Conservation (phyloP, 345 rosid genomes). For the Camelina hispida region DNA sequence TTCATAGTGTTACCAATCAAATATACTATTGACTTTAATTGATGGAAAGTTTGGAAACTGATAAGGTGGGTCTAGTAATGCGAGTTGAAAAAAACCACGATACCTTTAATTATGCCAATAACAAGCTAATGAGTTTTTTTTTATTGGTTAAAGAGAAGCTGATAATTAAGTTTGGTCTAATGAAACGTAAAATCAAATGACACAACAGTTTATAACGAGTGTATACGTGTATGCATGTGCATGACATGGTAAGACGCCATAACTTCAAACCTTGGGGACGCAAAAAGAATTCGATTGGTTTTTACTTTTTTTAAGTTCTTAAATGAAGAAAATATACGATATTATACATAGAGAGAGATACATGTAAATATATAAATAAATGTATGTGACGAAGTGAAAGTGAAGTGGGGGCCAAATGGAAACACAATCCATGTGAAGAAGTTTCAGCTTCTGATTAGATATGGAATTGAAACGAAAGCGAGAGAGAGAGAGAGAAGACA, state of each 20-base stretch:
- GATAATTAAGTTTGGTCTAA: conserved; percentile 23
- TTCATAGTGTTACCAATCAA: conserved; percentile 10
- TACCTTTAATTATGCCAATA: not conserved
- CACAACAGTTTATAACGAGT: conserved; percentile 4
- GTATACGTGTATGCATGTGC: conserved; percentile 45
- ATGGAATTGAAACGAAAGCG: conserved; percentile 39
- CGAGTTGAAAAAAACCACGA: conserved; percentile 19
- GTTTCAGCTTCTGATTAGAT: conserved; percentile 44
- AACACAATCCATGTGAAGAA: conserved; percentile 49
- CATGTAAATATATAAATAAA: conserved; percentile 4
- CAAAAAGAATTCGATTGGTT: conserved; percentile 22
- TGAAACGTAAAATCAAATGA: conserved; percentile 43
- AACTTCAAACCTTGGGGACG: conserved; percentile 32
- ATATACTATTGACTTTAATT: conserved; percentile 16
- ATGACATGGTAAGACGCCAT: conserved; percentile 35
- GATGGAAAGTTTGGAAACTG: conserved; percentile 22
- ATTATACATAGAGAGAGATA: conserved; percentile 14
- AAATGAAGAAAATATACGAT: conserved; percentile 13
- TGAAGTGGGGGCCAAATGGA: conserved; percentile 31
- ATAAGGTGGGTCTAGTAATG: conserved; percentile 14
- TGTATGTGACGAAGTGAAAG: conserved; percentile 34
- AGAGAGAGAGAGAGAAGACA: conserved; percentile 43
- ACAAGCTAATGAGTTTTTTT: conserved; percentile 2
- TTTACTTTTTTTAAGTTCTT: not conserved
- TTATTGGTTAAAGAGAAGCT: conserved; percentile 6